Evolutionary conservation across 495 filamentous ascomycete species (phyloP), one percentile per base, ranked within the genome.

Genomic region (Entonaema liquescens): DNA sequence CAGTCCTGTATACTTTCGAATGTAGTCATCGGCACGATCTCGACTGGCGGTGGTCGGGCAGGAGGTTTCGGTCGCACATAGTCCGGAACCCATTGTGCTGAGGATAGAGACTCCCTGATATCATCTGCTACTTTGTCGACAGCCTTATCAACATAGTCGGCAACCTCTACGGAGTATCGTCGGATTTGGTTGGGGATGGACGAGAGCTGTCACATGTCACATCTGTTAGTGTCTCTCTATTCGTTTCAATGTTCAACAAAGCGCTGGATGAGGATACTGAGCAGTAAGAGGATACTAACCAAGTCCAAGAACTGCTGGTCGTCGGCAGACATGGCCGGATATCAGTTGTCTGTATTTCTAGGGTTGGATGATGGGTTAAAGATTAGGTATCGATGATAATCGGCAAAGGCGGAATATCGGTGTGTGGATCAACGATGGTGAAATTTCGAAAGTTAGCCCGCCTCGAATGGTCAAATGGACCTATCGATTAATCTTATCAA

Each of bases 91-190:
- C 92, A 94, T 73, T 84, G 76, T 58, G 89, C 85, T 17, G 86
- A 78, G 1, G 88, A 84, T 40, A 94, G 77, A 0, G 85, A 81
- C 40, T 92, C 87, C 65, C 90, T 84, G 33, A 95, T 74, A 23
- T 77, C 78, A 12, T 80, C 81, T 21, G 94, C 89, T 35, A 90
- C 88, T 58, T 83, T 77, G 70, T 97, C 92, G 77, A 95, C 87
- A 55, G 92, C 85, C 49, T 84, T 84, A 76, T 97, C 91, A 77
- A 97, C 87, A 42, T 89, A 89, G 60, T 93, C 90, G 65, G 92
- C 92, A 67, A 92, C 87, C 29, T 89, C 80, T 69, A 81, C 78
- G 5, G 89, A 87, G 77, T 89, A 90, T 35, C 81, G 80, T 60
- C 83, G 85, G 81, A 94, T 86, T 71, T 93, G 89, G 79, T 87